Base-by-base conservation (phyloP, 371 early-diverging fungal genomes). In the Phascolomyces articulosus region DNA sequence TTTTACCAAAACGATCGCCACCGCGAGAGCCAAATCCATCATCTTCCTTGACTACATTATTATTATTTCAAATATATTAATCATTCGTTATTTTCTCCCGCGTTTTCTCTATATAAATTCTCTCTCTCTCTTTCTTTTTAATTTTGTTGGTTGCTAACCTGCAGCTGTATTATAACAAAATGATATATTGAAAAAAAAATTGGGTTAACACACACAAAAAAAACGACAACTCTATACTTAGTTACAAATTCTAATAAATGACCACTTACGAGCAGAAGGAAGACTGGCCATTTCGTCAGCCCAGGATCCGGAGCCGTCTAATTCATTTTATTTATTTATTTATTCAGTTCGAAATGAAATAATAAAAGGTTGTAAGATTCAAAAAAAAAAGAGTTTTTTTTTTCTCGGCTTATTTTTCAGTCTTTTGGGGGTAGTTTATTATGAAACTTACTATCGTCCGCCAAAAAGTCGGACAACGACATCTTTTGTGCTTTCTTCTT, bases 231-330 rank as follows among this genome's bases (percentile, higher is more conserved):
- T 34, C 34, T 34, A 34, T 11, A 34, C 11, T 34, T 34, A 34
- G 6, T 0, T 34, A 34, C n/a, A n/a, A n/a, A n/a, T n/a, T n/a
- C n/a, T n/a, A n/a, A n/a, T n/a, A n/a, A n/a, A n/a, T n/a, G 34
- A 2, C 0, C 11, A 83, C 91, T 77, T 86, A 94, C 94, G 95
- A 66, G 93, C 96, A 78, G 93, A 85, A 47, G 97, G 97, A 62
- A 96, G 86, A 65, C 88, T 92, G 28, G 83, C 77, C 75, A 92
- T 90, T 76, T 97, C 95, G 85, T 97, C 97, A 67, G 96, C 95
- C 96, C 96, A 97, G 55, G 92, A 90, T 53, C 85, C 85, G 40
- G 79, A 75, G 64, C 85, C 87, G 66, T 40, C 18, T 28, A 21
- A 40, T 38, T n/a, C n/a, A n/a, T n/a, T n/a, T n/a, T n/a, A n/a